Conservation (phyloP, 2,329 filamentous ascomycete species). For the Conoideocrella luteorostrata region DNA sequence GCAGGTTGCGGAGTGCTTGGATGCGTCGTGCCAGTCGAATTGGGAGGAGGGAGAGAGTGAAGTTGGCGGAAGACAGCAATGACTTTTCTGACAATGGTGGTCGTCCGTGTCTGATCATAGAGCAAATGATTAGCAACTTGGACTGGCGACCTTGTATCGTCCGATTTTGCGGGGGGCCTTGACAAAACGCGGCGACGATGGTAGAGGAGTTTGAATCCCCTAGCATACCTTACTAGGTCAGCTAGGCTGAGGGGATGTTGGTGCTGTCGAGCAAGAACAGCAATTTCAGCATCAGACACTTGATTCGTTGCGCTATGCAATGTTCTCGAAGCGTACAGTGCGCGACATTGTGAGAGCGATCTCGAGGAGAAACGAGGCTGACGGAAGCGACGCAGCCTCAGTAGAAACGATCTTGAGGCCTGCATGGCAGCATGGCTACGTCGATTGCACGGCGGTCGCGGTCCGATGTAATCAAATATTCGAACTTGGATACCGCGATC, state of each 20-base stretch:
- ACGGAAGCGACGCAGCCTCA: constrained; percentile 3
- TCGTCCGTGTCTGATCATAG: constrained; percentile 56
- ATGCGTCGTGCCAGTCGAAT: constrained; percentile 91
- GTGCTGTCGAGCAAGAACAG: constrained; percentile 67
- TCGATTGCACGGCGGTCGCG: too few relatives aligned
- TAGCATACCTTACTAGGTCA: constrained; percentile 74
- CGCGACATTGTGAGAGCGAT: background rate
- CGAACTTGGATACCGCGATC: too few relatives aligned
- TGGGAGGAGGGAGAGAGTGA: constrained; percentile 86
- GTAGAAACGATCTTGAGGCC: constrained; percentile 1
- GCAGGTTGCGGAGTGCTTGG: constrained; percentile 84
- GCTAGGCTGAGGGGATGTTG: constrained; percentile 78
- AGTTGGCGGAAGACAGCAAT: constrained; percentile 86
- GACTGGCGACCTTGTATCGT: background rate
- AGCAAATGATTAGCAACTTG: background rate
- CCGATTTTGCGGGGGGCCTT: background rate
- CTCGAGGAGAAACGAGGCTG: background rate
- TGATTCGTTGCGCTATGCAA: background rate
- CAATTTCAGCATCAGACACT: constrained; percentile 69
- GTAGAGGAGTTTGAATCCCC: background rate
- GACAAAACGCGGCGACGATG: too few relatives aligned
- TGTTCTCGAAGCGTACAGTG: background rate
- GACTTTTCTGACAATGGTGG: constrained; percentile 76
- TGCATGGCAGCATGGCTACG: constrained; percentile 11
- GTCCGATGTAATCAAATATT: background rate